A percentile compares a stretch with the other conserved stretches of the same genome.
These are phyloP conservation scores for Xylariomycetidae sp. DNA, from an alignment of 2,329 filamentous ascomycete species.

Conservation along the genomic window DNA sequence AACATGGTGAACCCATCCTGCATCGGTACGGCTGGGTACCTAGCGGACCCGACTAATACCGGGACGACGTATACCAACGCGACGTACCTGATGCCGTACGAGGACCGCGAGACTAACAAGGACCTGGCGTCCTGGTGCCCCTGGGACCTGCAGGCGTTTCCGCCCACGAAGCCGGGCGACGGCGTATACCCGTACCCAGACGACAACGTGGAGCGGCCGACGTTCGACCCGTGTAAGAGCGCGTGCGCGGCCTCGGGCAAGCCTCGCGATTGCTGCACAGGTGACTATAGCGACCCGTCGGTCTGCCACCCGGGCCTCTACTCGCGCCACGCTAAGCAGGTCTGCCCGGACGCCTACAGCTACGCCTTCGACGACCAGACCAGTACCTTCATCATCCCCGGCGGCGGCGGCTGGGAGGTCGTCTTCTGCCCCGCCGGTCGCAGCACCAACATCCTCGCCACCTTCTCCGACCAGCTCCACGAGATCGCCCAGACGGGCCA, in stretches of 20 bases:
- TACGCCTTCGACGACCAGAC: slow-evolving; percentile 61
- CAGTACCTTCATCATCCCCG: slow-evolving; percentile 58
- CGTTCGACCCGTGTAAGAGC: slow-evolving; percentile 74
- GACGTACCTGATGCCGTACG: slow-evolving; percentile 64
- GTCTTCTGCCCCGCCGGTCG: slow-evolving; percentile 67
- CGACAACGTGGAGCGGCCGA: slow-evolving; percentile 63
- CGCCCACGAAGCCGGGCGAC: slow-evolving; percentile 65
- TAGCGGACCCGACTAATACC: slow-evolving; percentile 50
- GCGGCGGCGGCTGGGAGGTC: slow-evolving; percentile 72
- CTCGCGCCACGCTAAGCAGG: slow-evolving; percentile 62
- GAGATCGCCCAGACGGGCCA: slow-evolving; percentile 39
- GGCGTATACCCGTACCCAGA: slow-evolving; percentile 80
- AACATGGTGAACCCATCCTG: slow-evolving; percentile 75
- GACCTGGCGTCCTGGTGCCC: slow-evolving; percentile 70
- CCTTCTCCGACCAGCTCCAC: slow-evolving; percentile 45
- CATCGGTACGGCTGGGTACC: slow-evolving; percentile 63
- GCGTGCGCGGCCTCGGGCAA: slow-evolving; percentile 67
- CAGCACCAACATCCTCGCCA: slow-evolving; percentile 54
- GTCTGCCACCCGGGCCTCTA: slow-evolving; percentile 65
- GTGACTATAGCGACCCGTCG: slow-evolving; percentile 56
- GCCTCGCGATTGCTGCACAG: slow-evolving; percentile 71
- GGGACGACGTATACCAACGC: slow-evolving; percentile 59
- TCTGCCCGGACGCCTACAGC: slow-evolving; percentile 83
- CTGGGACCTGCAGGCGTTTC: slow-evolving; percentile 67
- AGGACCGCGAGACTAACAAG: slow-evolving; percentile 51